Percentiles rank a stretch among this genome's conserved stretches.
phyloP scores from a whole-genome alignment of 805 yeast species.

The Barnettozyma populi region DNA sequence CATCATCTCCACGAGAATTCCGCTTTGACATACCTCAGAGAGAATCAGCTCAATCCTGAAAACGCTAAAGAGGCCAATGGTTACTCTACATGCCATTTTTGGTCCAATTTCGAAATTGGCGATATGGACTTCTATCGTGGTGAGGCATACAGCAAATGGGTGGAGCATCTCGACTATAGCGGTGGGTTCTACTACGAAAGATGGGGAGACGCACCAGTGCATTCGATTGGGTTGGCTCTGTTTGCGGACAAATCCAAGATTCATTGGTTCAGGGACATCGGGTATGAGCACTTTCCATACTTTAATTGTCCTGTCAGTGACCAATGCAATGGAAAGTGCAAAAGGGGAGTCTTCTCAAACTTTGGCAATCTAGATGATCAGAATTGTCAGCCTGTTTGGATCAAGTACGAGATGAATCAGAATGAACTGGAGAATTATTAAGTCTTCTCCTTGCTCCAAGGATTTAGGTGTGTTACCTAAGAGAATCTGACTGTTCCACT shows the following conservation, averaged over 20 bases:
- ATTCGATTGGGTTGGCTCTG: conserved; percentile 64
- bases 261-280: conserved; percentile 87
- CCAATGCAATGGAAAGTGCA: conserved; percentile 43
- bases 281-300: conserved; percentile 72
- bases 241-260: conserved; percentile 64
- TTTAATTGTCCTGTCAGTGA: conserved; percentile 65
- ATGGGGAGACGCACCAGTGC: conserved; percentile 95
- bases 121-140: conserved; percentile 75
- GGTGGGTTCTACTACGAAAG: conserved; percentile 88
- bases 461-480: too few species aligned
- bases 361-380: conserved; percentile 53
- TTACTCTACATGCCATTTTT: conserved; percentile 71
- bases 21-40: conserved; percentile 58
- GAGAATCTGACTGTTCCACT: too few species aligned
- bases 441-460: not conserved
- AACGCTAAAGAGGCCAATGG: conserved; percentile 38
- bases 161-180: conserved; percentile 53
- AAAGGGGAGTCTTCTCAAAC: conserved; percentile 47
- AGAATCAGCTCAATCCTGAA: conserved; percentile 47
- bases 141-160: conserved; percentile 62
- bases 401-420: conserved; percentile 36
- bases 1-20: conserved; percentile 54
- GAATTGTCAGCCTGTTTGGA: conserved; percentile 74
- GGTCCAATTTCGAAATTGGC: conserved; percentile 87
- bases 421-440: conserved; percentile 25